phyloP scores from a whole-genome alignment of 306 rosid genomes.

The Trifolium subterraneum region DNA sequence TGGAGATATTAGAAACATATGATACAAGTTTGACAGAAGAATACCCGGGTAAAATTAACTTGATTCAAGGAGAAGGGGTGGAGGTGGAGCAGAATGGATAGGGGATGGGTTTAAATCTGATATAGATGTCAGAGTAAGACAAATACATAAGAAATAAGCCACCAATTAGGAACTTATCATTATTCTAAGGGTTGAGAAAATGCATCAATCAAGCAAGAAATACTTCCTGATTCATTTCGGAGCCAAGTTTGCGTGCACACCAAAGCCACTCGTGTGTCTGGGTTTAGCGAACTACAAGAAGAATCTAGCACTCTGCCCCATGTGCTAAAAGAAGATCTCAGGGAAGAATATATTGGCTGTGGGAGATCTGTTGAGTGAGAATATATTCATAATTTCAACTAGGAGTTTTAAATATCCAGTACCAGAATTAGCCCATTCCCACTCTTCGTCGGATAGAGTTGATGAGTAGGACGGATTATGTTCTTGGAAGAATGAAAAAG shows the following conservation, averaged over 20 bases:
- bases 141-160: conserved; percentile 34
- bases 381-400: conserved; percentile 74
- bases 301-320: too few relatives aligned
- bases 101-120: conserved; percentile 71
- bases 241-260: conserved; percentile 95
- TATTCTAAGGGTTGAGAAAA: not conserved
- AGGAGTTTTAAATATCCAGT: conserved; percentile 77
- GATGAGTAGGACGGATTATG: conserved; percentile 68
- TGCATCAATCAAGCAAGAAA: not conserved
- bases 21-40: conserved; percentile 26
- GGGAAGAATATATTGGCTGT: conserved; percentile 85
- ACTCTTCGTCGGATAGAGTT: conserved; percentile 60
- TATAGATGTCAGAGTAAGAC: conserved; percentile 19
- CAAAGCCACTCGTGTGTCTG: conserved; percentile 76
- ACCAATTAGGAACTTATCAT: conserved; percentile 22
- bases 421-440: conserved; percentile 71
- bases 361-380: conserved; percentile 65
- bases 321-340: conserved; percentile 75
- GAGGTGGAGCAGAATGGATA: conserved; percentile 48
- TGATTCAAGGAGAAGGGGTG: conserved; percentile 60
- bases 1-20: conserved; percentile 27
- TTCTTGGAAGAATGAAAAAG: conserved; percentile 68
- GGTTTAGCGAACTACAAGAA: conserved; percentile 65
- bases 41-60: conserved; percentile 55
- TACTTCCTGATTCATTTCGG: conserved; percentile 72